These are phyloP conservation scores for Apiotrichum mycotoxinovorans DNA, from an alignment of 1,284 basidiomycete genomes.

Conservation along the genomic window DNA sequence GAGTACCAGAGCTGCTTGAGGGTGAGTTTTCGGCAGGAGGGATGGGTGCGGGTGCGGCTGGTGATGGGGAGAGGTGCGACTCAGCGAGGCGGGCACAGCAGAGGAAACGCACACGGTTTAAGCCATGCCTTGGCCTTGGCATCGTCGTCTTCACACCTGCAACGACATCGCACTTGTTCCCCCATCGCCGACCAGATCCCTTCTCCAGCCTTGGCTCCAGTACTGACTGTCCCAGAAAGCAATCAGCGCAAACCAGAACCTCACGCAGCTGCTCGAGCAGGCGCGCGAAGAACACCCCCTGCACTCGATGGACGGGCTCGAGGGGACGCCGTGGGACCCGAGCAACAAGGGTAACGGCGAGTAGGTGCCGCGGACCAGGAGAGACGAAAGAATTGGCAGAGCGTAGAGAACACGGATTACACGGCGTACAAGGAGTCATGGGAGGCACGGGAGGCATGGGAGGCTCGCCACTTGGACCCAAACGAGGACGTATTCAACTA, in stretches of 20 bases:
- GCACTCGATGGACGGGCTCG: constrained; percentile 32
- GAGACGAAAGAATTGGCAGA: too few species aligned
- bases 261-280: constrained; percentile 70
- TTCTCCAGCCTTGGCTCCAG: neutral
- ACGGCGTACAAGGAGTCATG: too few species aligned
- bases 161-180: too few species aligned
- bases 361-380: neutral
- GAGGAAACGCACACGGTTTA: too few species aligned
- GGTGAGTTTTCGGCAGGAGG: constrained; percentile 49
- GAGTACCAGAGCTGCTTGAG: constrained; percentile 76
- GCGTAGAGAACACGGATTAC: too few species aligned
- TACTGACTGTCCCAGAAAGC: constrained; percentile 59
- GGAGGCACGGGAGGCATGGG: too few species aligned
- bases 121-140: too few species aligned
- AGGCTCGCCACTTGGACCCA: too few species aligned
- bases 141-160: too few species aligned
- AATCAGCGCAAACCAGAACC: constrained; percentile 66
- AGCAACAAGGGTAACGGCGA: constrained; percentile 9
- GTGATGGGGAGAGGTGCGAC: neutral
- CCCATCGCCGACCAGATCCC: too few species aligned
- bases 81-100: too few species aligned
- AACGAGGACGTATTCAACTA: neutral
- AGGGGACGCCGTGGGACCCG: constrained; percentile 43
- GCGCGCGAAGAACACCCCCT: constrained; percentile 78
- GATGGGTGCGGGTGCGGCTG: neutral